These are phyloP conservation scores for Amanita phalloides DNA, from an alignment of 768 basidiomycete species.

Conservation along the genomic window DNA sequence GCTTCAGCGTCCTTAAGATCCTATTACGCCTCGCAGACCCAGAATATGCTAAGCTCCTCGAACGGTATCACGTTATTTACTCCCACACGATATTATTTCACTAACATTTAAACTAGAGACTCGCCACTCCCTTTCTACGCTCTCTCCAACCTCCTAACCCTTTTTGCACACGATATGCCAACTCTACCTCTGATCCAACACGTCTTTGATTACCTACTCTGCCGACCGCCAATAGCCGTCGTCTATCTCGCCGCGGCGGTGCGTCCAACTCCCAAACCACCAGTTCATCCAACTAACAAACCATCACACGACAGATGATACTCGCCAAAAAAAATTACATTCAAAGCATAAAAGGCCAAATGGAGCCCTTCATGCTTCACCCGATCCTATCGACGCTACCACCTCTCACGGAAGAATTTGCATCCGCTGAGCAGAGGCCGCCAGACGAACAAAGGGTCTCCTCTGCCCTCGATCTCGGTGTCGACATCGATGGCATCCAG, in stretches of 20 bases:
- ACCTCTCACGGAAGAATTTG: constrained; percentile 35
- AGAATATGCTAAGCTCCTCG: constrained; percentile 54
- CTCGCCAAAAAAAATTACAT: constrained; percentile 65
- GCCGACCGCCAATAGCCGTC: constrained; percentile 67
- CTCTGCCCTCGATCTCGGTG: neutral
- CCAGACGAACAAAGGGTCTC: neutral
- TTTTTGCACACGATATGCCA: constrained; percentile 89
- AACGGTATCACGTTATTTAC: constrained; percentile 32
- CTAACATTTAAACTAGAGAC: constrained; percentile 27
- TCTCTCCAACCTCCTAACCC: constrained; percentile 79
- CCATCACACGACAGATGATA: constrained; percentile 44
- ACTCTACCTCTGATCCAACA: constrained; percentile 85
- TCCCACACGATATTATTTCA: neutral
- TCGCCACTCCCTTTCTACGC: constrained; percentile 84
- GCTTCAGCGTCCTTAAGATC: constrained; percentile 57
- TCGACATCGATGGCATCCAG: neutral
- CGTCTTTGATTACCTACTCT: constrained; percentile 83
- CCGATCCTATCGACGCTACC: constrained; percentile 60
- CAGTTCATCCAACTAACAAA: neutral
- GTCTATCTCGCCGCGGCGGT: constrained; percentile 84
- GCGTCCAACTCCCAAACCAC: constrained; percentile 1
- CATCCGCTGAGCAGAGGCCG: constrained; percentile 5
- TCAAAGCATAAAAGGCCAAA: constrained; percentile 46
- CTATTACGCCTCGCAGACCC: constrained; percentile 65
- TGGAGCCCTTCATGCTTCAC: constrained; percentile 78